Evolutionary conservation across 345 rosid species (phyloP).

Genomic region (Gossypium raimondii): DNA sequence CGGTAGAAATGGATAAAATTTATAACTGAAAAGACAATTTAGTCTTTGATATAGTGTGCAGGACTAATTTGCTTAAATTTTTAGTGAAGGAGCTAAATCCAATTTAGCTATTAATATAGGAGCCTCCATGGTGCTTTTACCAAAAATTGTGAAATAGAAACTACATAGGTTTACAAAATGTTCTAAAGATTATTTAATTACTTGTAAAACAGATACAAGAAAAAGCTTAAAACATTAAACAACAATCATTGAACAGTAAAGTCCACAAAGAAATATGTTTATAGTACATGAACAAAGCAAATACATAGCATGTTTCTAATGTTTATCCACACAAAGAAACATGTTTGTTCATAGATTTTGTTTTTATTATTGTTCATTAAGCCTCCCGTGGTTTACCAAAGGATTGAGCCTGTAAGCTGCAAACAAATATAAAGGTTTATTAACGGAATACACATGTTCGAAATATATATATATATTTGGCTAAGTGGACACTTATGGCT

Average conservation of each 20-base stretch:
- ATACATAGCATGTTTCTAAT: not conserved
- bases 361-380: conserved; percentile 6
- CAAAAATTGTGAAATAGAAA: too few species aligned
- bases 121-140: too few species aligned
- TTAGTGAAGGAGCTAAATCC: too few species aligned
- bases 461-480: not conserved
- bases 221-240: not conserved
- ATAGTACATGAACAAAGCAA: not conserved
- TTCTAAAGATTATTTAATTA: not conserved
- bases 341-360: conserved; percentile 6
- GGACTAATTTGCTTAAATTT: too few species aligned
- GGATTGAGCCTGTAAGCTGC: conserved; percentile 32
- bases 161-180: too few species aligned
- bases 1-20: too few species aligned
- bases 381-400: conserved; percentile 30
- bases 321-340: not conserved
- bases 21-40: too few species aligned
- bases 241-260: not conserved
- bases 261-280: conserved; percentile 3
- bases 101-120: fast-evolving
- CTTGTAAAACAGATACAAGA: not conserved
- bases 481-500: not conserved
- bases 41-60: too few species aligned
- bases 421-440: not conserved
- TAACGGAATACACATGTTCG: not conserved